phyloP scores from a whole-genome alignment of 371 early-diverging fungal genomes.

The Gilbertella persicaria region DNA sequence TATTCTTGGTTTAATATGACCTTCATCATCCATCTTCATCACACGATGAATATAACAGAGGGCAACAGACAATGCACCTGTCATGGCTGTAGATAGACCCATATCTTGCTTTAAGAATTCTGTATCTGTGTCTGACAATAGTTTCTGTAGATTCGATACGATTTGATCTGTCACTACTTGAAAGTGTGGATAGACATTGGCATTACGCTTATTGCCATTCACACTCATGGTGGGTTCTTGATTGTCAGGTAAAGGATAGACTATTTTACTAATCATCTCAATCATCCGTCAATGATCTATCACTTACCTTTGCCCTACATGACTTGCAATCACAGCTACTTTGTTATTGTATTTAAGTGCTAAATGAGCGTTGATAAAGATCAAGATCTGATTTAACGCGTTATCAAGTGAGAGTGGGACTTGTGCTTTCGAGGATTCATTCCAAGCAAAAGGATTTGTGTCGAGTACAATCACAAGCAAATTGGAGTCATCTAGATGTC shows the following conservation, averaged over 20 bases:
- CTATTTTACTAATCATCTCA: slow-evolving; percentile 41
- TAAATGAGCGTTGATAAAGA: slow-evolving; percentile 89
- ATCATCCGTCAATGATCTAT: background rate
- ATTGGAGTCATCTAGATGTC: slow-evolving; percentile 76
- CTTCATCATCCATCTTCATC: slow-evolving; percentile 55
- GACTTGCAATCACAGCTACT: slow-evolving; percentile 79
- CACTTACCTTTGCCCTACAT: slow-evolving; percentile 53
- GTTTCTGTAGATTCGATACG: slow-evolving; percentile 43
- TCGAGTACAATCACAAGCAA: slow-evolving; percentile 77
- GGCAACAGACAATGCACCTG: slow-evolving; percentile 63
- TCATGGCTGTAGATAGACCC: slow-evolving; percentile 49
- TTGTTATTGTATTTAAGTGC: slow-evolving; percentile 83
- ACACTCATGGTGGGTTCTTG: slow-evolving; percentile 25
- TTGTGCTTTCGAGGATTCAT: slow-evolving; percentile 46
- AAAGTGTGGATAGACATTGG: slow-evolving; percentile 67
- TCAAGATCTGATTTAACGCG: slow-evolving; percentile 74
- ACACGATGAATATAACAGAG: slow-evolving; percentile 72
- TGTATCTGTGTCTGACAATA: slow-evolving; percentile 43
- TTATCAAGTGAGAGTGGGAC: slow-evolving; percentile 62
- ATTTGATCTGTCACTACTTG: slow-evolving; percentile 63
- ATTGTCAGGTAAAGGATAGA: slow-evolving; percentile 54
- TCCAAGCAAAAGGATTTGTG: slow-evolving; percentile 80
- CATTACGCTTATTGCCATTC: slow-evolving; percentile 40
- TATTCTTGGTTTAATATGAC: slow-evolving; percentile 78
- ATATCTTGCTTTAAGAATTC: slow-evolving; percentile 44